Evolutionary conservation across 2,329 filamentous ascomycete species (phyloP).

Genomic region (Blumeria hordei): DNA sequence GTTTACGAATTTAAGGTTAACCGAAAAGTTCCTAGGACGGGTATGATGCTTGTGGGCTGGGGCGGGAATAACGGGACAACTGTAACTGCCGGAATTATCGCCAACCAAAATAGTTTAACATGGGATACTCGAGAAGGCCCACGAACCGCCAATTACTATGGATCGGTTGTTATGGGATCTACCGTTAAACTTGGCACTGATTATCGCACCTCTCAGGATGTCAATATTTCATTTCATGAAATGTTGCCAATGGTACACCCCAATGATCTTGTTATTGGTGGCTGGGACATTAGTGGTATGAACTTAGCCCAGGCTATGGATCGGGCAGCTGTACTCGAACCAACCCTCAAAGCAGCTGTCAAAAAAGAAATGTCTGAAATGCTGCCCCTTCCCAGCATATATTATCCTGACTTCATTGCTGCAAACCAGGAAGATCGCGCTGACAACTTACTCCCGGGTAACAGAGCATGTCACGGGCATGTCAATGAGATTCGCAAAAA

Average conservation of each 20-base stretch:
- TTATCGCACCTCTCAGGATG: constrained; percentile 56
- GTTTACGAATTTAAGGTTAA: constrained; percentile 95
- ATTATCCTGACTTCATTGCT: constrained; percentile 98
- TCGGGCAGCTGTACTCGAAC: constrained; percentile 81
- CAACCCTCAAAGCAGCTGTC: constrained; percentile 71
- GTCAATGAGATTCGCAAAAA: constrained; percentile 84
- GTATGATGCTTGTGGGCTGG: constrained; percentile 93
- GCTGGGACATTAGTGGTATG: constrained; percentile 91
- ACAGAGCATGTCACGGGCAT: constrained; percentile 65
- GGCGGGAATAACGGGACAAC: constrained; percentile 97
- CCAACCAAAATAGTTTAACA: constrained; percentile 62
- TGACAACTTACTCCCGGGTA: constrained; percentile 67
- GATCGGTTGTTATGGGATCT: constrained; percentile 88
- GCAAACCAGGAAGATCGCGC: constrained; percentile 94
- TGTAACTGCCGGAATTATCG: constrained; percentile 88
- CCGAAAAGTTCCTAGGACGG: constrained; percentile 75
- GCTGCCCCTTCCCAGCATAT: constrained; percentile 79
- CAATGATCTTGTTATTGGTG: constrained; percentile 82
- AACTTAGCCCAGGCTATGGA: constrained; percentile 86
- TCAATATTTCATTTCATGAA: constrained; percentile 91
- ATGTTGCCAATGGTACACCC: constrained; percentile 93
- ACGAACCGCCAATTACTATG: constrained; percentile 85
- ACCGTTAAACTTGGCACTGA: constrained; percentile 92
- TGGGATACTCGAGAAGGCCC: constrained; percentile 90
- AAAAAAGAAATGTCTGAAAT: constrained; percentile 81